phyloP scores from a whole-genome alignment of 2,329 filamentous ascomycete genomes.

The Sporothrix inflata region DNA sequence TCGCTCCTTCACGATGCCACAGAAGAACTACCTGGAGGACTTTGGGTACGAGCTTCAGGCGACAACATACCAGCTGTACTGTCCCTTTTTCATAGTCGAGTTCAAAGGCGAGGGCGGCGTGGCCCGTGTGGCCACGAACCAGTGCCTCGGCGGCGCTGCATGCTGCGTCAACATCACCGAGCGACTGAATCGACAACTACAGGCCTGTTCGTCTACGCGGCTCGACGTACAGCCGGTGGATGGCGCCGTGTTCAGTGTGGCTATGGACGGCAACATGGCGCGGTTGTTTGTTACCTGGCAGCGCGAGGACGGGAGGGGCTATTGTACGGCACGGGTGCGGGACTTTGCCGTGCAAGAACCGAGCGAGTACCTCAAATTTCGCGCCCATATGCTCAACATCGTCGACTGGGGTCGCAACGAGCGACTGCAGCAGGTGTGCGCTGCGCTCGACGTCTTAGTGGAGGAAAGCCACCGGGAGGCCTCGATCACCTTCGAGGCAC shows the following conservation, averaged over 20 bases:
- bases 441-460: background rate
- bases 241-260: conserved; percentile 41
- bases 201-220: conserved; percentile 30
- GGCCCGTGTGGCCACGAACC: conserved; percentile 44
- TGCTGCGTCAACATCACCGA: conserved; percentile 41
- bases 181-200: conserved; percentile 34
- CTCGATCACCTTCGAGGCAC: no score
- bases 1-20: background rate
- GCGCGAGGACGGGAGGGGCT: conserved; percentile 40
- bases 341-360: conserved; percentile 41
- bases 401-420: conserved; percentile 41
- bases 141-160: conserved; percentile 41
- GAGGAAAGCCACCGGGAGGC: background rate
- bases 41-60: background rate
- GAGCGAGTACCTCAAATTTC: conserved; percentile 40
- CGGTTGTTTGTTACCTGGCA: conserved; percentile 44
- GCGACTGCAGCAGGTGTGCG: background rate
- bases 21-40: background rate
- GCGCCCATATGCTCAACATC: conserved; percentile 43
- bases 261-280: conserved; percentile 42
- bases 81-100: conserved; percentile 40
- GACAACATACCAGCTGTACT: background rate
- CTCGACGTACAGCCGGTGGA: conserved; percentile 29
- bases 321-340: conserved; percentile 37
- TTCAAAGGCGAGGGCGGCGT: conserved; percentile 41